A percentile compares a stretch with the other conserved stretches of the same genome.
These are phyloP conservation scores for Rosa persica DNA, from an alignment of 306 rosid species.

Conservation along the genomic window DNA sequence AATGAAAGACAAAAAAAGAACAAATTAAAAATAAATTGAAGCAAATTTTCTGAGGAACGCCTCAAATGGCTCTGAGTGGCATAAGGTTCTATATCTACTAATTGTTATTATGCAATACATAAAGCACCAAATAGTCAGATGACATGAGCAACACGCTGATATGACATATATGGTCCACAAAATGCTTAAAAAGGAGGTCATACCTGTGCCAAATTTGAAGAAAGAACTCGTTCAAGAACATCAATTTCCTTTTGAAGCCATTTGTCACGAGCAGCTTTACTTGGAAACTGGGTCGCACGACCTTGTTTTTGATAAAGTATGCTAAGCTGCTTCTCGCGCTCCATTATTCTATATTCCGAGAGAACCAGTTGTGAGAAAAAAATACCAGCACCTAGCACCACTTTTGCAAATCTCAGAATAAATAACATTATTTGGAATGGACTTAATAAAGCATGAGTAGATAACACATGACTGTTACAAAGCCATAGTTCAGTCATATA, in stretches of 20 bases:
- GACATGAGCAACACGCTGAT: background rate
- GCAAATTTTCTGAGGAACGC: background rate
- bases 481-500: background rate
- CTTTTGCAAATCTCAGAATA: background rate
- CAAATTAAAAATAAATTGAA: background rate
- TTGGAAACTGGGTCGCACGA: slow-evolving; percentile 91
- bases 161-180: background rate
- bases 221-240: slow-evolving; percentile 78
- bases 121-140: background rate
- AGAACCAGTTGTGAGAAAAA: slow-evolving; percentile 22
- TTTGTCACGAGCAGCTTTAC: slow-evolving; percentile 97
- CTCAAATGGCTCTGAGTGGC: background rate
- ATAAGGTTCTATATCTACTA: background rate
- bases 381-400: background rate
- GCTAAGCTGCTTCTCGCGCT: slow-evolving; percentile 95
- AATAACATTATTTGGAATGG: slow-evolving; percentile 9
- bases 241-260: slow-evolving; percentile 95
- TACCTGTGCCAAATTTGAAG: slow-evolving; percentile 80
- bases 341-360: slow-evolving; percentile 68
- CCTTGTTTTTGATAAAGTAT: slow-evolving; percentile 99
- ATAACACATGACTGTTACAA: background rate
- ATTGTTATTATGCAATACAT: background rate
- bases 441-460: background rate
- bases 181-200: background rate
- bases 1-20: background rate